Percentiles rank a stretch among this genome's conserved stretches.
Evolutionary conservation across 139 green algal species (phyloP).

Genomic region (Deuterostichococcus epilithicus): DNA sequence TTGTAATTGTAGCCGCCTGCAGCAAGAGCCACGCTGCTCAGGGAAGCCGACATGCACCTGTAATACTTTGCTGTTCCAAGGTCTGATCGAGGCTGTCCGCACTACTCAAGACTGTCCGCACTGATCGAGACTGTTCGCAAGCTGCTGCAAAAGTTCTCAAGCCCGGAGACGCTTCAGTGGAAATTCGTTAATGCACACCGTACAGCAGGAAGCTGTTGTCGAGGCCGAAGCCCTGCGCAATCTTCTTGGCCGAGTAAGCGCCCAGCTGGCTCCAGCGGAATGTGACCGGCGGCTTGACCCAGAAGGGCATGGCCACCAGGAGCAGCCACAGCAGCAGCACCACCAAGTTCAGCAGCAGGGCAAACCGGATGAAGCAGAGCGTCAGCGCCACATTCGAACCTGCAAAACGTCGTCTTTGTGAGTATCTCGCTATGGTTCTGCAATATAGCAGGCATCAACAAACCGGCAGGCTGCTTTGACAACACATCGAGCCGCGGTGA

Average conservation of each 20-base stretch:
- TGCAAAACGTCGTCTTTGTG: constrained; percentile 2
- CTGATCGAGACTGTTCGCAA: neutral
- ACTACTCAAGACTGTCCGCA: neutral
- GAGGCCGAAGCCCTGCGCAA: constrained; percentile 31
- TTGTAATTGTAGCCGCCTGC: constrained; percentile 35
- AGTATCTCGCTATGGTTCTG: neutral
- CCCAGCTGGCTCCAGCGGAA: constrained; percentile 33
- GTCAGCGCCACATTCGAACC: constrained; percentile 36
- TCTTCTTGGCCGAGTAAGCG: constrained; percentile 2
- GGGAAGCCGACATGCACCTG: neutral
- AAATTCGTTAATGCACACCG: constrained; percentile 19
- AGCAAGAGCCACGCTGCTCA: neutral
- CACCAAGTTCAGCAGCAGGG: constrained; percentile 22
- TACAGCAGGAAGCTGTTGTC: constrained; percentile 39
- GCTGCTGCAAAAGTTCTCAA: too few relatives aligned
- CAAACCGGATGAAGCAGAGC: constrained; percentile 37
- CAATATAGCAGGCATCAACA: neutral
- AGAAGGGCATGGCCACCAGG: constrained; percentile 29
- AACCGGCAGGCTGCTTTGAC: neutral
- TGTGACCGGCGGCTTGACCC: constrained; percentile 23
- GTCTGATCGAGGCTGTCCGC: neutral
- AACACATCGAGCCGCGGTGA: neutral
- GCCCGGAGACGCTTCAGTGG: too few relatives aligned
- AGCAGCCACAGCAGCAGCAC: constrained; percentile 25
- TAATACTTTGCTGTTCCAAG: neutral